Evolutionary conservation across 257 asterid genomes (phyloP).

Genomic region (Ophiorrhiza pumila): DNA sequence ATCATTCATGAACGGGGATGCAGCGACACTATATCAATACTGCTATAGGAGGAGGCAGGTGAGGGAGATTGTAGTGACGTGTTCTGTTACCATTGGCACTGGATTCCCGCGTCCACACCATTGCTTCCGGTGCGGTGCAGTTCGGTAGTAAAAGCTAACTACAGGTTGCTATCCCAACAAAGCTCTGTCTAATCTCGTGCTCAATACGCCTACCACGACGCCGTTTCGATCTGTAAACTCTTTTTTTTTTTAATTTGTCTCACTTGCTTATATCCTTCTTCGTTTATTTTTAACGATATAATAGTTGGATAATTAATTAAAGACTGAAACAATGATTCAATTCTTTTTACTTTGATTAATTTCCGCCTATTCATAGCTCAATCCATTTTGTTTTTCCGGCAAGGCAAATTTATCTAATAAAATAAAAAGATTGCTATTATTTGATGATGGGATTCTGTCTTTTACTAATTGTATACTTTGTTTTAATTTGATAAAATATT

Average conservation of each 20-base stretch:
- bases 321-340: background rate
- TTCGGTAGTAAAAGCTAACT: background rate
- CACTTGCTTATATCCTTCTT: background rate
- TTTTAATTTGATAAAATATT: too few relatives aligned
- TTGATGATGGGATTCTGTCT: background rate
- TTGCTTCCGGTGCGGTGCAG: background rate
- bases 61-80: background rate
- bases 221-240: background rate
- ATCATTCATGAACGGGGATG: too few relatives aligned
- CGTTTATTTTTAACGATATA: background rate
- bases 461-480: background rate
- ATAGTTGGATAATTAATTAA: too few relatives aligned
- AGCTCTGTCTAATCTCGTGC: background rate
- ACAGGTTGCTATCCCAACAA: background rate
- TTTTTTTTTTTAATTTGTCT: too few relatives aligned
- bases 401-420: background rate
- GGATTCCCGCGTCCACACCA: background rate
- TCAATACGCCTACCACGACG: background rate
- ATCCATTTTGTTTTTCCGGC: too few relatives aligned
- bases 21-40: too few relatives aligned
- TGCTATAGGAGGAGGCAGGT: too few relatives aligned
- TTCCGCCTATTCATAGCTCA: too few relatives aligned
- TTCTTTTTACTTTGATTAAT: background rate
- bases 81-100: background rate
- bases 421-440: background rate